Evolutionary conservation across 2,329 filamentous ascomycete species (phyloP).

Genomic region (Epichloe uncinata): DNA sequence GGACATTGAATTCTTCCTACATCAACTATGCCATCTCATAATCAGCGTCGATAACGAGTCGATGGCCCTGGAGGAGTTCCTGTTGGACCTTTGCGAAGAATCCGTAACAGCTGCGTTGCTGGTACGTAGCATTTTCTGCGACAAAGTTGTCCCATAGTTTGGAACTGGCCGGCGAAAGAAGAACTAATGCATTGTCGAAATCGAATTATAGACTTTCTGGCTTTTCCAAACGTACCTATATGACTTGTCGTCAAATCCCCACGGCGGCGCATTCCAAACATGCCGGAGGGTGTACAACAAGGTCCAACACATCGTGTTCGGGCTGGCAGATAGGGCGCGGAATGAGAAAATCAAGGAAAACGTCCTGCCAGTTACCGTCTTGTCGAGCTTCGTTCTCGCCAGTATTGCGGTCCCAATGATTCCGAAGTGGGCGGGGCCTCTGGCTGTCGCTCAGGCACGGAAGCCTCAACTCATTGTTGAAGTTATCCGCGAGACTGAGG

Average conservation of each 20-base stretch:
- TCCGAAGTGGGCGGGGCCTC: conserved; percentile 64
- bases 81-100: conserved; percentile 75
- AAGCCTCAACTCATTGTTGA: conserved; percentile 44
- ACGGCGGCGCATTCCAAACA: conserved; percentile 66
- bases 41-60: conserved; percentile 84
- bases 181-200: conserved; percentile 10
- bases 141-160: neutral
- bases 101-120: conserved; percentile 73
- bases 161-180: neutral
- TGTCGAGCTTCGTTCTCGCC: conserved; percentile 68
- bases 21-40: conserved; percentile 76
- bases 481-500: conserved; percentile 22
- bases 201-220: conserved; percentile 60
- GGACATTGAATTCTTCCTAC: conserved; percentile 86
- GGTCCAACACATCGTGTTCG: conserved; percentile 79
- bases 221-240: conserved; percentile 79
- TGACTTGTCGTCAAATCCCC: conserved; percentile 63
- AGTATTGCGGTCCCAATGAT: conserved; percentile 63
- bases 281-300: conserved; percentile 78
- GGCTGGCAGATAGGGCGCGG: conserved; percentile 53
- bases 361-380: conserved; percentile 63
- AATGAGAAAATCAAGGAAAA: conserved; percentile 73
- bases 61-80: conserved; percentile 80
- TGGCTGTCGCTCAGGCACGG: conserved; percentile 70
- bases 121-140: conserved; percentile 35